Evolutionary conservation across 2,329 filamentous ascomycete species (phyloP).

Genomic region (Talaromyces sp.): DNA sequence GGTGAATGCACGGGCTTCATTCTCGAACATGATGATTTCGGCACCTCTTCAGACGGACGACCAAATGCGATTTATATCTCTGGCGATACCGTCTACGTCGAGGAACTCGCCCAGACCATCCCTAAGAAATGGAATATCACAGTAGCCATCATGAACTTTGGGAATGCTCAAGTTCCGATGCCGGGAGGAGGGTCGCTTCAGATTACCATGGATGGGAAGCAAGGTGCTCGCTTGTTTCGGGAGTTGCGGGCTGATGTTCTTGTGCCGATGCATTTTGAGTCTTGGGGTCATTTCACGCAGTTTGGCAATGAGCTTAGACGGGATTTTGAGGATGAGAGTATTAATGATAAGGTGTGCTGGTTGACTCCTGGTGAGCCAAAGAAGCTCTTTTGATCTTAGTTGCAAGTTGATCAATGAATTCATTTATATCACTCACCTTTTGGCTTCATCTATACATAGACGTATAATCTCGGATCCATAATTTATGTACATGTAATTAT

Average conservation of each 20-base stretch:
- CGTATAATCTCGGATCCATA: no score
- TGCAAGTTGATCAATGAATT: no score
- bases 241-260: conserved; percentile 40
- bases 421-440: no score
- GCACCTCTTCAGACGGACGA: conserved; percentile 27
- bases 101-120: conserved; percentile 34
- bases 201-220: conserved; percentile 44
- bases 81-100: conserved; percentile 47
- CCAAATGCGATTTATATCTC: conserved; percentile 49
- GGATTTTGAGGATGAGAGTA: conserved; percentile 32
- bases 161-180: conserved; percentile 27
- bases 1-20: conserved; percentile 46
- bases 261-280: conserved; percentile 47
- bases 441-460: no score
- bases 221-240: conserved; percentile 36
- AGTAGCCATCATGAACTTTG: conserved; percentile 41
- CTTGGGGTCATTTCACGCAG: conserved; percentile 44
- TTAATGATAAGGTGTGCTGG: conserved; percentile 34
- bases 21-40: conserved; percentile 35
- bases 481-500: background rate
- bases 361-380: conserved; percentile 17
- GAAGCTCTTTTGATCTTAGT: background rate
- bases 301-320: conserved; percentile 25
- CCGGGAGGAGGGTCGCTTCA: conserved; percentile 25
- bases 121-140: conserved; percentile 33